phyloP scores from a whole-genome alignment of 768 basidiomycete genomes.

The Boletus rubroflammeus region DNA sequence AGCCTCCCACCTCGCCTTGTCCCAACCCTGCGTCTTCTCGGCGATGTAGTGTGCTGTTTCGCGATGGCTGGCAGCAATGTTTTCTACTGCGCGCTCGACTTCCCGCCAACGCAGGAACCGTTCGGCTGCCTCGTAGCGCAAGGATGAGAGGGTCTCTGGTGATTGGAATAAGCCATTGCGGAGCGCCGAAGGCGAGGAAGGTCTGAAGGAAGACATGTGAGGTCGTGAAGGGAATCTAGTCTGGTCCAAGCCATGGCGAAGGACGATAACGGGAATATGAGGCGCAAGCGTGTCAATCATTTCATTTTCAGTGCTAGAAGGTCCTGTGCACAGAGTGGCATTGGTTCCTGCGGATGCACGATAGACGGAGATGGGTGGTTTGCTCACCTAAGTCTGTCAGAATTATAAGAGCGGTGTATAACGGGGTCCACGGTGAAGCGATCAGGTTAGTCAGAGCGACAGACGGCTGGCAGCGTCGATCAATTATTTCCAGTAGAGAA shows the following conservation, averaged over 20 bases:
- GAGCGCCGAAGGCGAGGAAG: constrained; percentile 47
- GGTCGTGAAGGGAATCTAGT: constrained; percentile 28
- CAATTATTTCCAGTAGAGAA: constrained; percentile 48
- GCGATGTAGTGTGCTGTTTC: constrained; percentile 20
- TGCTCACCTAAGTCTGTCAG: constrained; percentile 46
- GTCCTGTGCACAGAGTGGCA: constrained; percentile 16
- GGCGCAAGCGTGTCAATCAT: constrained; percentile 48
- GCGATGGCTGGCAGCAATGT: constrained; percentile 34
- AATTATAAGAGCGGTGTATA: constrained; percentile 60
- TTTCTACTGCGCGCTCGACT: constrained; percentile 54
- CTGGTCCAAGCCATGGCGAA: constrained; percentile 41
- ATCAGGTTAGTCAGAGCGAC: constrained; percentile 48
- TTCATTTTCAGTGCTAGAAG: constrained; percentile 36
- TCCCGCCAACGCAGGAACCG: constrained; percentile 73
- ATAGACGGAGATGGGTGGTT: background rate
- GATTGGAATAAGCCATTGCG: constrained; percentile 61
- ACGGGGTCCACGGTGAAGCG: constrained; percentile 53
- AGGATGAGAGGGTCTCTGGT: constrained; percentile 52
- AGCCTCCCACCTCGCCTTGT: constrained; percentile 62
- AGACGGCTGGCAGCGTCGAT: constrained; percentile 51
- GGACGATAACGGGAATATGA: constrained; percentile 55
- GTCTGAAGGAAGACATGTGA: constrained; percentile 55
- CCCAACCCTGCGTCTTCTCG: constrained; percentile 41
- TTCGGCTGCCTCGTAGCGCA: constrained; percentile 64
- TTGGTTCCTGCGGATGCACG: constrained; percentile 2